Base-by-base conservation (phyloP, 306 rosid species). In the Pterocarpus santalinus region DNA sequence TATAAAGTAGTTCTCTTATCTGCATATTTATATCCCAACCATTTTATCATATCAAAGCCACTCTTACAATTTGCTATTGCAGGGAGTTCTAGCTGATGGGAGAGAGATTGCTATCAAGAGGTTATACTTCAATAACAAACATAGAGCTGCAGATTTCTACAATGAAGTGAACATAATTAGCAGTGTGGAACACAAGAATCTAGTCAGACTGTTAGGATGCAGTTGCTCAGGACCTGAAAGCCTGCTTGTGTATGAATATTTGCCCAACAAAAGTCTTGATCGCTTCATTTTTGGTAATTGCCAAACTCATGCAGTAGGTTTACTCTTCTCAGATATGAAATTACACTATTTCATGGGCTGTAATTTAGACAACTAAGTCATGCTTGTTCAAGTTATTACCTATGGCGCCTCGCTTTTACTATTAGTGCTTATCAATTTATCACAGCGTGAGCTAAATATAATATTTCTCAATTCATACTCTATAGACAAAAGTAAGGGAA, bases 201-300 rank as follows among this genome's bases (percentile, higher is more conserved):
- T 95, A 47, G 97, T 93, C 44, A 87, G 97, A 69, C 64, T 95
- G 71, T 83, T 91, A 73, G 99, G 99, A 38, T 95, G 98, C 89
- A 88, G 97, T 78, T 93, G 96, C 69, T 87, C 98, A 16, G 99
- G 98, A 85, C 97, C 99, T 15, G 99, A 95, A 86, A 95, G 98
- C 83, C 91, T 93, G 41, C 98, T 95, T 32, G 93, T 95, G 10
- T 93, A 95, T 76, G 98, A 95, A 83, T 88, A 46, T 89, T 76
- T 95, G 41, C 94, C 89, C 4, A 95, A 95, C 92, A 87, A 60
- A 84, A 95, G 98, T 75, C 99, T 95, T n/a, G 97, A 95, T 62
- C 88, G 86, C 64, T 95, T 89, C 90, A 85, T 95, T 83, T 93
- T 95, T 49, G 94, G 99, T 95, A 90, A 66, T 46, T 28, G 47